phyloP scores from a whole-genome alignment of 1,284 basidiomycete species.

The Ganoderma leucocontextum region DNA sequence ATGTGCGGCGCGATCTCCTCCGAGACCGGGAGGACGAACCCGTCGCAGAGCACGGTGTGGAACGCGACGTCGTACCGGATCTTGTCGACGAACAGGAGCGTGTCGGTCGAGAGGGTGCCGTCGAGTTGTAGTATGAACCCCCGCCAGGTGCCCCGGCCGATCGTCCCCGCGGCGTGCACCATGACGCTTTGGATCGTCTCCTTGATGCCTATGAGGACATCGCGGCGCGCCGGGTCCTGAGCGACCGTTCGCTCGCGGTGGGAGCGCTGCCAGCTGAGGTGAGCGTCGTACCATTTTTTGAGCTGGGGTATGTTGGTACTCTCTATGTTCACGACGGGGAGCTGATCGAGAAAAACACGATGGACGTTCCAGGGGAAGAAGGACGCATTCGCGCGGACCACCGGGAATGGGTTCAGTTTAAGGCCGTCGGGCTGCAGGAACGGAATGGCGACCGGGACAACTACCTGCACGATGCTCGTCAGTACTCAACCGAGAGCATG shows the following conservation, averaged over 20 bases:
- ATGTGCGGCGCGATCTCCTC: slow-evolving; percentile 24
- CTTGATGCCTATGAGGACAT: slow-evolving; percentile 44
- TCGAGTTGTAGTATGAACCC: slow-evolving; percentile 45
- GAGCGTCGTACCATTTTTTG: slow-evolving; percentile 43
- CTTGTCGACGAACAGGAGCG: slow-evolving; percentile 50
- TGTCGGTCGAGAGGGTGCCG: slow-evolving; percentile 37
- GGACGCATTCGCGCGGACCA: slow-evolving; percentile 30
- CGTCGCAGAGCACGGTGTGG: slow-evolving; percentile 55
- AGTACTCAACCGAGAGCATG: neutral
- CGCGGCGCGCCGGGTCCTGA: slow-evolving; percentile 21
- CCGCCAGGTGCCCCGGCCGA: slow-evolving; percentile 14
- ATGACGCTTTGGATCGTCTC: slow-evolving; percentile 44
- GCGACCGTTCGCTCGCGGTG: slow-evolving; percentile 38
- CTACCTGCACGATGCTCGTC: slow-evolving; percentile 35
- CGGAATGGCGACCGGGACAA: slow-evolving; percentile 37
- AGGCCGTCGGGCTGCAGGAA: slow-evolving; percentile 35
- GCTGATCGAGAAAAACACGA: slow-evolving; percentile 47
- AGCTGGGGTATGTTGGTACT: slow-evolving; percentile 4
- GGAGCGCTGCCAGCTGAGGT: slow-evolving; percentile 45
- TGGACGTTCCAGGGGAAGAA: slow-evolving; percentile 48
- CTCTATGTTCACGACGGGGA: slow-evolving; percentile 42
- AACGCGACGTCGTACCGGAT: slow-evolving; percentile 54
- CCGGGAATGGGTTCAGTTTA: slow-evolving; percentile 46
- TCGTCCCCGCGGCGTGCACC: slow-evolving; percentile 36
- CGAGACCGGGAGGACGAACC: slow-evolving; percentile 50